phyloP scores from a whole-genome alignment of 306 rosid species.

The Casuarina cunninghamiana region DNA sequence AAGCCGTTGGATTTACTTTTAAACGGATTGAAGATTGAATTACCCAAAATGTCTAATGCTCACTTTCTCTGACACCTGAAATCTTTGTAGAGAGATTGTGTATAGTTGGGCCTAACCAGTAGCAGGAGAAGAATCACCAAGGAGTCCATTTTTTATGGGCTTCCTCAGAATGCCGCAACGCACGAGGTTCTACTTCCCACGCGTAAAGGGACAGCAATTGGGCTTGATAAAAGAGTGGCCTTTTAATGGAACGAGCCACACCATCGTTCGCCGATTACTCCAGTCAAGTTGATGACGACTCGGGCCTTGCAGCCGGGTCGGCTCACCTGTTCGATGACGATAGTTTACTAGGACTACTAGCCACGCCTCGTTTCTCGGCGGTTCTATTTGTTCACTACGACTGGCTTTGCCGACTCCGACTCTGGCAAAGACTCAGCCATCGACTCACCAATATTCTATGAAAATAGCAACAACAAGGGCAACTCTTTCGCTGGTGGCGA shows the following conservation, averaged over 20 bases:
- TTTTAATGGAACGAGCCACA: too few species aligned
- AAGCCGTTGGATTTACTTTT: too few species aligned
- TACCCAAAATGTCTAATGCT: too few species aligned
- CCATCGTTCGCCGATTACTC: slow-evolving; percentile 28
- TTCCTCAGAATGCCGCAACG: not conserved
- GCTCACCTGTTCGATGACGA: slow-evolving; percentile 37
- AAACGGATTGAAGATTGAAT: too few species aligned
- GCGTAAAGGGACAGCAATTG: too few species aligned
- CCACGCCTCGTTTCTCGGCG: slow-evolving; percentile 26
- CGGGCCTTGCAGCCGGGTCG: slow-evolving; percentile 24
- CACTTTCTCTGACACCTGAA: too few species aligned
- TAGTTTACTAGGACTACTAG: slow-evolving; percentile 26
- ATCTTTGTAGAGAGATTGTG: too few species aligned
- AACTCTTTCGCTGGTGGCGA: slow-evolving; percentile 9
- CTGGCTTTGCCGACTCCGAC: slow-evolving; percentile 29
- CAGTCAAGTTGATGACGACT: slow-evolving; percentile 23
- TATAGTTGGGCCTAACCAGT: not conserved
- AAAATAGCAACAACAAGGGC: not conserved
- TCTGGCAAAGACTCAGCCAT: slow-evolving; percentile 31
- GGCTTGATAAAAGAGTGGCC: too few species aligned
- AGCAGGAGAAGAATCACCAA: not conserved
- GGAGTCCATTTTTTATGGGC: not conserved
- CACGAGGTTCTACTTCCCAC: not conserved
- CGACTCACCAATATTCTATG: slow-evolving; percentile 32
- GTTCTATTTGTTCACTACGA: slow-evolving; percentile 26